Evolutionary conservation across 805 yeast genomes (phyloP).

Genomic region (Candida qinlingensis): DNA sequence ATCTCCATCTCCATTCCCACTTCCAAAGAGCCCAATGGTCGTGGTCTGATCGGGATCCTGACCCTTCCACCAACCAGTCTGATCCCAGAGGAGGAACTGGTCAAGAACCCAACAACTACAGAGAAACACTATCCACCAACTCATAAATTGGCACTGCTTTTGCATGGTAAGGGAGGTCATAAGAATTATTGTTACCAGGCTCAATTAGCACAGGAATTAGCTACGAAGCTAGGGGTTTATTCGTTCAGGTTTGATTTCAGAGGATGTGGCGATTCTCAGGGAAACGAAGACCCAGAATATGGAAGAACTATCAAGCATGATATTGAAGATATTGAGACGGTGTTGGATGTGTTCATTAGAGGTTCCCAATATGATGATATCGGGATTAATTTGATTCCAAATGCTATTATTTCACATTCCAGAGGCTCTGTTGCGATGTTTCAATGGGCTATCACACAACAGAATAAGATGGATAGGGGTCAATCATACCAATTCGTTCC

Average conservation of each 20-base stretch:
- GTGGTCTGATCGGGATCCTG: constrained; percentile 33
- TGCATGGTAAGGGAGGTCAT: constrained; percentile 89
- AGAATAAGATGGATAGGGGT: constrained; percentile 28
- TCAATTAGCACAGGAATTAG: constrained; percentile 52
- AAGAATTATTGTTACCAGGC: constrained; percentile 73
- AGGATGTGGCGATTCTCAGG: constrained; percentile 76
- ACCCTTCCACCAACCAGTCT: constrained; percentile 29
- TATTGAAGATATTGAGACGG: constrained; percentile 55
- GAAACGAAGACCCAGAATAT: constrained; percentile 15
- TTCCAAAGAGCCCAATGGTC: constrained; percentile 19
- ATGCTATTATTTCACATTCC: constrained; percentile 70
- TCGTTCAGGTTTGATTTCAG: constrained; percentile 80
- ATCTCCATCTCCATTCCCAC: constrained; percentile 22
- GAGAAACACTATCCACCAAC: constrained; percentile 30
- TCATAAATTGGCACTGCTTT: constrained; percentile 49
- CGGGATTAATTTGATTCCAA: constrained; percentile 40
- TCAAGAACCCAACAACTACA: constrained; percentile 4
- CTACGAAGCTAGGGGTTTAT: constrained; percentile 53
- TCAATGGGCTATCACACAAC: constrained; percentile 55
- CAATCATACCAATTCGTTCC: constrained; percentile 47
- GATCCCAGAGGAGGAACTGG: constrained; percentile 16
- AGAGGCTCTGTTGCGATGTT: constrained; percentile 76
- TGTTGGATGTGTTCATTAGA: constrained; percentile 26
- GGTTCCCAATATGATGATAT: constrained; percentile 26
- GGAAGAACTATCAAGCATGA: constrained; percentile 66